phyloP scores from a whole-genome alignment of 148 eudicot species.

The Fallopia convolvulus region DNA sequence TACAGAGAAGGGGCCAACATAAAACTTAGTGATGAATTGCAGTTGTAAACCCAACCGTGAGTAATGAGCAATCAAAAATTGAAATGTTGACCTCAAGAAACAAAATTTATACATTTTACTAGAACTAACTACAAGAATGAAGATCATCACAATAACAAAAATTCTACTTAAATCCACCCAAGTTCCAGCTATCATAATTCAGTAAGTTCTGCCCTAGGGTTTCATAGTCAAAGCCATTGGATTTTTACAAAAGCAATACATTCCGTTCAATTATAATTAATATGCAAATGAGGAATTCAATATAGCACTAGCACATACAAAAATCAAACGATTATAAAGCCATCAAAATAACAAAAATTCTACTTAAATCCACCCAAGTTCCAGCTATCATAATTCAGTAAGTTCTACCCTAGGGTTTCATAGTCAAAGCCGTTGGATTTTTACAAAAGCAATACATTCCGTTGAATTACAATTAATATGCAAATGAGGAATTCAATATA shows the following conservation, averaged over 20 bases:
- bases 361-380: not conserved
- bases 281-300: not conserved
- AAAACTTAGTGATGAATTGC: not conserved
- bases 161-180: not conserved
- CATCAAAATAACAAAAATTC: too few relatives aligned
- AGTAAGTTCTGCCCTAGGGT: not conserved
- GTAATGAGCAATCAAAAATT: not conserved
- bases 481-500: not conserved
- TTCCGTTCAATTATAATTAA: not conserved
- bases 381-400: not conserved
- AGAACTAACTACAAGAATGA: not conserved
- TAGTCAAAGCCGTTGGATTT: not conserved
- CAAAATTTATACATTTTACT: not conserved
- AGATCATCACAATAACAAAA: not conserved
- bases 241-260: not conserved
- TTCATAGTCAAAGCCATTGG: too few relatives aligned
- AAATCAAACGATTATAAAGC: not conserved
- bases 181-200: not conserved
- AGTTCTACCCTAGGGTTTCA: not conserved
- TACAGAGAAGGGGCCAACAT: conserved; percentile 7
- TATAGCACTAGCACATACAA: not conserved
- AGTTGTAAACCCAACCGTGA: not conserved
- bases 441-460: not conserved
- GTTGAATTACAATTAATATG: not conserved
- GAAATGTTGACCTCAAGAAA: not conserved